Evolutionary conservation across 169 alveolate species (phyloP).

Genomic region (Eimeria brunetti): DNA sequence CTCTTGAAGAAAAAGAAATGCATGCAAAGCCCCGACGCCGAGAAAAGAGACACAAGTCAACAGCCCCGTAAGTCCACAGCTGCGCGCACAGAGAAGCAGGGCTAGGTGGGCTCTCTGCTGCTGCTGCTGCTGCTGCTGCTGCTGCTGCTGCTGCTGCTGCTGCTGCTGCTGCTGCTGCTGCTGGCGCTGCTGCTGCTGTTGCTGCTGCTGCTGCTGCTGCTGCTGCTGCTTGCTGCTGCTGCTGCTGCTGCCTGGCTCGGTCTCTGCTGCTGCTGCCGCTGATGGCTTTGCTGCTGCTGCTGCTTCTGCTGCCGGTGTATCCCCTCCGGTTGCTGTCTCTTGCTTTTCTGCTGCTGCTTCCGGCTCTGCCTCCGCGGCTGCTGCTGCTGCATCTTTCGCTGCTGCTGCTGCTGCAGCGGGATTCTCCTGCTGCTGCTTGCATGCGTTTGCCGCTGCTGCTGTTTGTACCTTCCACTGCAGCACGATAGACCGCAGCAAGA

Average conservation of each 20-base stretch:
- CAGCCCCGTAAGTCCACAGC: constrained; percentile 38
- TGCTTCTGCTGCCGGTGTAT: background rate
- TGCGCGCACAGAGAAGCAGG: constrained; percentile 46
- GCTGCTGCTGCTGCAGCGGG: too few relatives aligned
- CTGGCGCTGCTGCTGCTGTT: background rate
- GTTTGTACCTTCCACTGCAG: constrained; percentile 43
- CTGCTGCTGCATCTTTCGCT: background rate
- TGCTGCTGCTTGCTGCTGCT: constrained; percentile 26
- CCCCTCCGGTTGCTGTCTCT: too few relatives aligned
- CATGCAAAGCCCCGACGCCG: constrained; percentile 5
- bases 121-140: constrained; percentile 39
- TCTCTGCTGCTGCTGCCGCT: constrained; percentile 8
- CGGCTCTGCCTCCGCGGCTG: background rate
- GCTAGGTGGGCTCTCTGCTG: background rate
- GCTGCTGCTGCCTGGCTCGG: background rate
- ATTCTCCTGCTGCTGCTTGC: background rate
- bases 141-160: background rate
- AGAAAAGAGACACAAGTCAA: constrained; percentile 48
- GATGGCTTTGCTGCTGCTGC: background rate
- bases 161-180: background rate
- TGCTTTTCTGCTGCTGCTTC: background rate
- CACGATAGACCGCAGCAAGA: constrained; percentile 53
- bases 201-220: background rate
- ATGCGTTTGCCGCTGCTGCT: background rate
- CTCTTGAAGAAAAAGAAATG: constrained; percentile 70